A percentile compares a stretch with the other conserved stretches of the same genome.
These are phyloP conservation scores for Fonsecaea multimorphosa DNA, from an alignment of 2,329 filamentous ascomycete genomes.

Conservation along the genomic window DNA sequence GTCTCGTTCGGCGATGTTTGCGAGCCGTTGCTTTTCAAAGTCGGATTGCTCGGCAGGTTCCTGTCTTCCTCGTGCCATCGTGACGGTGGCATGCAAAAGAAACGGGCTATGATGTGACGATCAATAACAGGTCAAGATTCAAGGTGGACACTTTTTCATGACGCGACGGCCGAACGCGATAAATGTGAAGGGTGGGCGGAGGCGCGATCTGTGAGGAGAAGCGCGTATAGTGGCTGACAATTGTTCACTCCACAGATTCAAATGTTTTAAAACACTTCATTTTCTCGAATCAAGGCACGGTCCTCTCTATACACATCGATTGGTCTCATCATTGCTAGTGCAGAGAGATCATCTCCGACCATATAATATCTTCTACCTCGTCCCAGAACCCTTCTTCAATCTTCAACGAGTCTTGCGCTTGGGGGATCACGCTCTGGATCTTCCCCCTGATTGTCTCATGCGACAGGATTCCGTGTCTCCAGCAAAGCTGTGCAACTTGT, in stretches of 20 bases:
- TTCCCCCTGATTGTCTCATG: conserved; percentile 1
- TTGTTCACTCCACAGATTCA: not conserved
- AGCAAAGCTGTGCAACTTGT: conserved; percentile 24
- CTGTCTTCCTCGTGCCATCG: conserved; percentile 28
- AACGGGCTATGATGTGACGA: not conserved
- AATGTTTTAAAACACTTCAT: not conserved
- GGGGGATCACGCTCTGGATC: conserved; percentile 25
- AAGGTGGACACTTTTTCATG: not conserved
- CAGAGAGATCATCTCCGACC: conserved; percentile 18
- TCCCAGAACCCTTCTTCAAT: conserved; percentile 18
- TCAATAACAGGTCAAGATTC: conserved; percentile 3
- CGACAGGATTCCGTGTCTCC: conserved; percentile 25
- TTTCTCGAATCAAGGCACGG: not conserved
- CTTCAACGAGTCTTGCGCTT: conserved; percentile 13
- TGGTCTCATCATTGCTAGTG: not conserved
- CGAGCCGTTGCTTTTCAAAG: conserved; percentile 82
- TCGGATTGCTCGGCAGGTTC: conserved; percentile 67
- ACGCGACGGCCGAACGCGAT: not conserved
- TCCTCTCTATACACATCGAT: not conserved
- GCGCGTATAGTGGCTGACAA: not conserved
- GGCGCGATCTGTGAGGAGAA: not conserved
- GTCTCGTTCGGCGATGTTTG: conserved; percentile 87
- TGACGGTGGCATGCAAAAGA: not conserved
- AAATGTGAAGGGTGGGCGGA: not conserved
- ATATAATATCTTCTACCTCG: conserved; percentile 19